Evolutionary conservation across 306 rosid species (phyloP), one percentile per base, ranked within the genome.

Genomic region (Cyamopsis tetragonoloba): DNA sequence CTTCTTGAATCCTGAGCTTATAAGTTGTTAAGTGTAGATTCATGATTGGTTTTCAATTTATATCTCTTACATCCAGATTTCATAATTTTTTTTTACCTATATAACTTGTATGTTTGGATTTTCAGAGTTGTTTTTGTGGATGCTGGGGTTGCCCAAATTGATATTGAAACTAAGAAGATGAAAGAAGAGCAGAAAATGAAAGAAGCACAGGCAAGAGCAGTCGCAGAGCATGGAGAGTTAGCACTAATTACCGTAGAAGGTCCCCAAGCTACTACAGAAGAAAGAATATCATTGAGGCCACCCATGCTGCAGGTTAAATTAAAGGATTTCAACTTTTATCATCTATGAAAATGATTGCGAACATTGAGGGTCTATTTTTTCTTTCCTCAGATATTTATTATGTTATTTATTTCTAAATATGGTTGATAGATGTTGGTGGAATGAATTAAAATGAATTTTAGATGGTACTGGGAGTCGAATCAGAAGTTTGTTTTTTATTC

Each of bases 281-380:
- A 93, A 82, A 88, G 96, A 77, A 71, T 82, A 72, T 66, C 92
- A 34, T 76, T 90, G 79, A 85, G 99, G 79, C 91, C 97, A 46
- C 99, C 99, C 17, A 93, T 93, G 99, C 83, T 90, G 66, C 99
- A 90, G 97, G 99, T 93, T 74, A 62, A 35, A 70, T n/a, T n/a
- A 43, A 62, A 57, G 8, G 35, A 59, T 72, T 46, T 58, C 35
- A 32, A 13, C 38, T 37, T 55, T 49, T 56, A 22, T 62, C 47
- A 20, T 54, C 46, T 31, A 15, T 35, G 50, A 20, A 71, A 51
- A 43, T 51, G 60, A 44, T 56, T 66, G 62, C 71, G 1, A 27
- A 49, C 26, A 28, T 50, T 76, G 46, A 35, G 64, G 30, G 64
- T 44, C 30, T 7, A 30, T 60, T 51, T 78, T 46, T 22, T 35